A percentile compares a stretch with the other conserved stretches of the same genome.
Evolutionary conservation across 2,329 filamentous ascomycete species (phyloP).

Genomic region (Lachnellula arida): DNA sequence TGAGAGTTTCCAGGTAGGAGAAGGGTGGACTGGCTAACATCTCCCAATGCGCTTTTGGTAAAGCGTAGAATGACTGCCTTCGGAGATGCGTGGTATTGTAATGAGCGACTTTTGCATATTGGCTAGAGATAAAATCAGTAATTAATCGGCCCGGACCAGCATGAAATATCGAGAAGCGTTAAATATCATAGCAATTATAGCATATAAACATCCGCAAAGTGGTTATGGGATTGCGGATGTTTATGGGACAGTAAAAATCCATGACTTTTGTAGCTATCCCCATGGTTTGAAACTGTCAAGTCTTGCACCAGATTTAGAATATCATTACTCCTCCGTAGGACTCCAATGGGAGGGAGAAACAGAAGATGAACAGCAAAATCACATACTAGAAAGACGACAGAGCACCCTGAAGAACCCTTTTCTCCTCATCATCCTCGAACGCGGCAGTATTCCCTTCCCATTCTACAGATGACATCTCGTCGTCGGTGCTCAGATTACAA

Average conservation of each 20-base stretch:
- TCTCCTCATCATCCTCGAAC: slow-evolving; percentile 67
- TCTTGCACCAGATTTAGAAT: too few relatives aligned
- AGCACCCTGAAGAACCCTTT: slow-evolving; percentile 71
- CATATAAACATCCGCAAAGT: too few relatives aligned
- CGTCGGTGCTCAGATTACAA: not conserved
- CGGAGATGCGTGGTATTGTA: slow-evolving; percentile 88
- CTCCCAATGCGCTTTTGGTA: slow-evolving; percentile 79
- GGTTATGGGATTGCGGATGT: too few relatives aligned
- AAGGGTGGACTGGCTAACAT: slow-evolving; percentile 79
- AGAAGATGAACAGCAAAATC: not conserved
- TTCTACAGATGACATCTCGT: slow-evolving; percentile 12
- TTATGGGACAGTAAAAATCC: too few relatives aligned
- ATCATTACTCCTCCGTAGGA: too few relatives aligned
- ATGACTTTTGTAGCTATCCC: too few relatives aligned
- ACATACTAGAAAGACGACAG: slow-evolving; percentile 87
- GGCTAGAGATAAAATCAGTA: slow-evolving; percentile 45
- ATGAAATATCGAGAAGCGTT: too few relatives aligned
- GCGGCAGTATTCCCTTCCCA: slow-evolving; percentile 47
- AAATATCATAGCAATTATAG: too few relatives aligned
- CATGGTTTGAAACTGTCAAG: too few relatives aligned
- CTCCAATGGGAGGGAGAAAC: not conserved
- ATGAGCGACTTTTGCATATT: slow-evolving; percentile 81
- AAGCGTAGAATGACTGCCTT: slow-evolving; percentile 86
- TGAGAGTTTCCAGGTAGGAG: slow-evolving; percentile 72
- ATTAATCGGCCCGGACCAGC: not conserved